These are phyloP conservation scores for Tetracentron sinense DNA, from an alignment of 164 flowering plant species.

Conservation along the genomic window DNA sequence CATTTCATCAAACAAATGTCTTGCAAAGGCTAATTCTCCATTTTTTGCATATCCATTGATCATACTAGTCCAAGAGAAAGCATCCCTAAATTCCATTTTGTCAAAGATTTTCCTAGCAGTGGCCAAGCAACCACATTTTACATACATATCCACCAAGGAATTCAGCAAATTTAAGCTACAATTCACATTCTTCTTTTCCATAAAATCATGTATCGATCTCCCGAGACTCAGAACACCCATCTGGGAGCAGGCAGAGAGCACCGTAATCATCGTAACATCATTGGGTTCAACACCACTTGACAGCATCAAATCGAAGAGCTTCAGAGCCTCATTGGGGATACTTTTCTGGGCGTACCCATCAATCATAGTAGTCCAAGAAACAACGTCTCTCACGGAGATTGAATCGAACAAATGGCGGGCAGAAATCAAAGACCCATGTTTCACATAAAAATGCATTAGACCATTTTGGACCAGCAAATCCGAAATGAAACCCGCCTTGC, in stretches of 20 bases:
- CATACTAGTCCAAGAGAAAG: constrained; percentile 71
- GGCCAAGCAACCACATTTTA: constrained; percentile 57
- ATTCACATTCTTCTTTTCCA: constrained; percentile 24
- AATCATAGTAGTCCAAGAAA: constrained; percentile 63
- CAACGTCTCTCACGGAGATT: constrained; percentile 43
- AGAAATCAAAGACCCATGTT: constrained; percentile 23
- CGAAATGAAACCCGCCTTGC: constrained; percentile 43
- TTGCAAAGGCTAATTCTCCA: constrained; percentile 46
- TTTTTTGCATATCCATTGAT: constrained; percentile 62
- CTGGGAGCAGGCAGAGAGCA: constrained; percentile 55
- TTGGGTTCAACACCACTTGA: constrained; percentile 38
- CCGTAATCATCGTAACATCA: constrained; percentile 65
- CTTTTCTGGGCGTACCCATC: constrained; percentile 36
- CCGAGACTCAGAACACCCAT: constrained; percentile 43
- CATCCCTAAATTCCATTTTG: constrained; percentile 48
- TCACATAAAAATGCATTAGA: constrained; percentile 48
- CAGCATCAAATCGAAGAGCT: constrained; percentile 43
- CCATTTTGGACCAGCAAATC: constrained; percentile 49
- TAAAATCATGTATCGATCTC: constrained; percentile 33
- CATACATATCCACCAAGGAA: constrained; percentile 67
- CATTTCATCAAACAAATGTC: constrained; percentile 49
- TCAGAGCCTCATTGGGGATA: constrained; percentile 38
- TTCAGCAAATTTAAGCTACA: constrained; percentile 46
- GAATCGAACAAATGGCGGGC: constrained; percentile 47
- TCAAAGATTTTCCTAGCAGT: constrained; percentile 50